Conservation (phyloP, 2,329 filamentous ascomycete genomes). For the Neofusicoccum parvum region DNA sequence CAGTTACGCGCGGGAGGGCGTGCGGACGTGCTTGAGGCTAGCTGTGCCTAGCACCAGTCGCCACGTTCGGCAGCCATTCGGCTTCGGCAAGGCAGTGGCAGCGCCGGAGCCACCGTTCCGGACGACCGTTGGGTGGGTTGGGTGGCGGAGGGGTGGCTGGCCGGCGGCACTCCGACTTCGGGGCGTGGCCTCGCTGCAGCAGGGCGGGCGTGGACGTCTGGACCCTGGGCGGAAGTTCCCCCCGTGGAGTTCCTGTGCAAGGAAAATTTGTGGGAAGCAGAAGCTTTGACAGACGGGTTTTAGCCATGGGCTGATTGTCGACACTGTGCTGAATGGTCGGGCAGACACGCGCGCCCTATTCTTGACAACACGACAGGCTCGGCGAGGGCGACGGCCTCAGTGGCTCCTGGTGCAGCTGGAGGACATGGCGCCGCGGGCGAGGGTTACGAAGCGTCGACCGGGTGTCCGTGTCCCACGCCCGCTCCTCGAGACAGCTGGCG, state of each 20-base stretch:
- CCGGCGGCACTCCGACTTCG: slow-evolving; percentile 11
- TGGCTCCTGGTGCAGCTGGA: not conserved
- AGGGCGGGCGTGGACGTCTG: not conserved
- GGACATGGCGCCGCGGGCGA: slow-evolving; percentile 6
- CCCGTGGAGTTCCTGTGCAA: not conserved
- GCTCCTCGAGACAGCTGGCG: not conserved
- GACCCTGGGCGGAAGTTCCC: not conserved
- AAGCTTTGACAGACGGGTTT: slow-evolving; percentile 4
- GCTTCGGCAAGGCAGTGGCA: not conserved
- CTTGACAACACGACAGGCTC: not conserved
- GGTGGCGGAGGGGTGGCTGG: not conserved
- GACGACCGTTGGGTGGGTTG: slow-evolving; percentile 2
- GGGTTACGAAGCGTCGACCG: not conserved
- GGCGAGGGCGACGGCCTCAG: slow-evolving; percentile 1
- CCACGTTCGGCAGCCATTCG: slow-evolving; percentile 3
- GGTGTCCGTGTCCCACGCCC: not conserved
- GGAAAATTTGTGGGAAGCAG: not conserved
- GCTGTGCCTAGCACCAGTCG: not conserved
- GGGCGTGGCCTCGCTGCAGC: not conserved
- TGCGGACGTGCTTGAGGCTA: not conserved
- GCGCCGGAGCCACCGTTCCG: slow-evolving; percentile 1
- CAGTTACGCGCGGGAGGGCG: slow-evolving; percentile 5
- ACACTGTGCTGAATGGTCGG: slow-evolving; percentile 3
- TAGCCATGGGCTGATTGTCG: slow-evolving; percentile 1
- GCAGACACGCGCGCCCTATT: not conserved